Evolutionary conservation across 805 yeast species (phyloP).

Genomic region (Maudiozyma saulgeensis): DNA sequence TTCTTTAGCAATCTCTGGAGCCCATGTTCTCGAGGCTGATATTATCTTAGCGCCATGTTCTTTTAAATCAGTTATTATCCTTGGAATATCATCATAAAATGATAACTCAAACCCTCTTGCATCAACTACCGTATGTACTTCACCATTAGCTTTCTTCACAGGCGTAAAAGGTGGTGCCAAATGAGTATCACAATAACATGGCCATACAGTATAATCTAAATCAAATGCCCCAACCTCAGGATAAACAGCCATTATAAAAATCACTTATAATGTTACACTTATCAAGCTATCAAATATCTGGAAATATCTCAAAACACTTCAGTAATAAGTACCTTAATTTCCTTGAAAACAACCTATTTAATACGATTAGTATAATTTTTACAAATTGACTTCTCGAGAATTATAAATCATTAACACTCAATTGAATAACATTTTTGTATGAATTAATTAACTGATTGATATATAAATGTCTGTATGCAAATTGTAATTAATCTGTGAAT

Average conservation of each 20-base stretch:
- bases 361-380: too few species aligned
- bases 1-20: constrained; percentile 67
- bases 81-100: constrained; percentile 60
- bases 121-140: constrained; percentile 24
- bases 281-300: too few species aligned
- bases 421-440: too few species aligned
- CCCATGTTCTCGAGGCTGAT: constrained; percentile 71
- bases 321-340: too few species aligned
- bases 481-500: too few species aligned
- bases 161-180: constrained; percentile 27
- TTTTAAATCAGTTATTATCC: constrained; percentile 45
- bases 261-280: neutral
- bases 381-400: too few species aligned
- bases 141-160: constrained; percentile 18
- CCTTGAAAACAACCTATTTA: too few species aligned
- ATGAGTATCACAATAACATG: constrained; percentile 31
- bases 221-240: constrained; percentile 31
- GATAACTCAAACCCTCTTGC: constrained; percentile 43
- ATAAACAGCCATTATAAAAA: constrained; percentile 9
- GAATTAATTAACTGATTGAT: too few species aligned
- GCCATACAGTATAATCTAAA: constrained; percentile 32
- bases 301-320: too few species aligned
- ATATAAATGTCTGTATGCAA: too few species aligned
- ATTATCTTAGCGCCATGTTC: constrained; percentile 42
- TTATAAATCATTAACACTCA: too few species aligned